Percentiles rank a stretch among this genome's conserved stretches.
Evolutionary conservation across 2,329 filamentous ascomycete genomes (phyloP).

Genomic region (Neocucurbitaria cava): DNA sequence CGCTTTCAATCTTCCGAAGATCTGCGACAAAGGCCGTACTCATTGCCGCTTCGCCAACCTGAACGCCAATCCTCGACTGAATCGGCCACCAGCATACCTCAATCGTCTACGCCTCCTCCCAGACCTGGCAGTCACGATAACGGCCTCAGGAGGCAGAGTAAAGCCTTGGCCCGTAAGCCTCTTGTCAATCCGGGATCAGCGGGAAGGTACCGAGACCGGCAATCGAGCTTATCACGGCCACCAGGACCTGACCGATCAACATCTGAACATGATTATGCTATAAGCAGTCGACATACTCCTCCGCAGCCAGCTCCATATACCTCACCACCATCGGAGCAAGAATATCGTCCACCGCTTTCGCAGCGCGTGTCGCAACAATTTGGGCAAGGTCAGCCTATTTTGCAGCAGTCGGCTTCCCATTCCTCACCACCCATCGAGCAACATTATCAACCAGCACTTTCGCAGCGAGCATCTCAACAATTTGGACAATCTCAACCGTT

Average conservation of each 20-base stretch:
- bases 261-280: conserved; percentile 8
- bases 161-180: conserved; percentile 8
- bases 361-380: conserved; percentile 5
- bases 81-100: background rate
- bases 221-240: conserved; percentile 5
- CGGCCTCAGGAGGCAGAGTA: conserved; percentile 11
- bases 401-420: background rate
- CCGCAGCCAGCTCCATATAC: background rate
- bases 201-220: conserved; percentile 18
- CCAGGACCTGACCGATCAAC: conserved; percentile 5
- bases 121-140: conserved; percentile 11
- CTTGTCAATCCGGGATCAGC: conserved; percentile 8
- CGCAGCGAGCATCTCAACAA: conserved; percentile 4
- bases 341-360: conserved; percentile 6
- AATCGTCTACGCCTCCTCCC: conserved; percentile 2
- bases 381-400: background rate
- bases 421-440: background rate
- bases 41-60: background rate
- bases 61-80: conserved; percentile 3
- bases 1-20: conserved; percentile 3
- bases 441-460: conserved; percentile 5
- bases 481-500: background rate
- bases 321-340: background rate
- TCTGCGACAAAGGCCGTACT: conserved; percentile 4
- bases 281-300: background rate